Evolutionary conservation across 192 early-diverging fungal species (phyloP).

Genomic region (Umbelopsis ramanniana): DNA sequence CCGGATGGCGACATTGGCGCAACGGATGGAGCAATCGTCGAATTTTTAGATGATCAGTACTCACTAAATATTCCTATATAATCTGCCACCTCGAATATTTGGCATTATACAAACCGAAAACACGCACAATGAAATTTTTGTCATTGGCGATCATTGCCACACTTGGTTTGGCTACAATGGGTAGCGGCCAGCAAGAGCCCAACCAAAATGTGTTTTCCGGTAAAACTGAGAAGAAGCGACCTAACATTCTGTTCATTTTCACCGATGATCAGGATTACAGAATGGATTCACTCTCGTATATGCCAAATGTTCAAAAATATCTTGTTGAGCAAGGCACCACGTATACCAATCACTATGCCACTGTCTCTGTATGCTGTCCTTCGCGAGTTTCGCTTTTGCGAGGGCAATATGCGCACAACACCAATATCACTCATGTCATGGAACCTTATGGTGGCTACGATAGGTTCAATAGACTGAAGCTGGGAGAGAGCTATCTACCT

Average conservation of each 20-base stretch:
- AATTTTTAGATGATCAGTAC: neutral
- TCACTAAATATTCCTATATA: neutral
- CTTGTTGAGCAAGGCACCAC: slow-evolving; percentile 61
- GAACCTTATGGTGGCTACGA: slow-evolving; percentile 48
- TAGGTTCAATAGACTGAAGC: slow-evolving; percentile 38
- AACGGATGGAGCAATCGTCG: slow-evolving; percentile 1
- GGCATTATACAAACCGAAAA: neutral
- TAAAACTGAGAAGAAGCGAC: slow-evolving; percentile 41
- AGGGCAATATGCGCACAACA: slow-evolving; percentile 70
- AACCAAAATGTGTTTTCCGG: neutral
- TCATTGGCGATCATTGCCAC: slow-evolving; percentile 14
- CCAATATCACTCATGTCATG: slow-evolving; percentile 46
- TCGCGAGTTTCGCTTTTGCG: slow-evolving; percentile 61
- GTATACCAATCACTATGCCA: slow-evolving; percentile 65
- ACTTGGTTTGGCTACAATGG: neutral
- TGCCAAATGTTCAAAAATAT: slow-evolving; percentile 66
- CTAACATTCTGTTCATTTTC: slow-evolving; percentile 70
- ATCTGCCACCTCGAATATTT: neutral
- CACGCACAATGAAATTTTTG: neutral
- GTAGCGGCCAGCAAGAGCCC: neutral
- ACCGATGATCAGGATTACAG: slow-evolving; percentile 68
- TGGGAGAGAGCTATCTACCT: slow-evolving; percentile 54
- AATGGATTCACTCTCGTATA: slow-evolving; percentile 60
- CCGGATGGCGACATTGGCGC: slow-evolving; percentile 19
- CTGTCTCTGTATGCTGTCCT: slow-evolving; percentile 67